These are phyloP conservation scores for Phlebopus sp. DNA, from an alignment of 1,284 basidiomycete genomes.

Conservation along the genomic window DNA sequence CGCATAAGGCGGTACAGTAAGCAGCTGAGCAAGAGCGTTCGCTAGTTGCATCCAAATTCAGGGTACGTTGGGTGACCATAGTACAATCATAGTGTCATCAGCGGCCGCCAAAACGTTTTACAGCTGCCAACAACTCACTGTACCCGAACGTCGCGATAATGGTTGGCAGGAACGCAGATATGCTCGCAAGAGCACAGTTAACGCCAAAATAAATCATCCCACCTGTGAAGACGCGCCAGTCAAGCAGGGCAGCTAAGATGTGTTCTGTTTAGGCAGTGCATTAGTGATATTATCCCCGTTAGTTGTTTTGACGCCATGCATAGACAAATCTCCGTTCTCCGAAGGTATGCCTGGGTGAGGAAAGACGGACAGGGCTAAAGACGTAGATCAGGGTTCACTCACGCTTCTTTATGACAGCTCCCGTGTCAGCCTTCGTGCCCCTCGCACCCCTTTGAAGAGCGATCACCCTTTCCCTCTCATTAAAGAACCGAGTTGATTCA, in stretches of 20 bases:
- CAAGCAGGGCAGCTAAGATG: conserved; percentile 59
- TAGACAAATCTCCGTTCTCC: neutral
- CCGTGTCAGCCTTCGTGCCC: conserved; percentile 62
- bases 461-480: conserved; percentile 66
- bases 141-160: conserved; percentile 73
- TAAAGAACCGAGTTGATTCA: conserved; percentile 68
- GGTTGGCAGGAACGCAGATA: conserved; percentile 82
- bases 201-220: conserved; percentile 75
- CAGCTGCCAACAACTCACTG: conserved; percentile 32
- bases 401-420: conserved; percentile 68
- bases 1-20: conserved; percentile 82
- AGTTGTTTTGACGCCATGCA: too few relatives aligned
- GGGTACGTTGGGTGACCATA: neutral
- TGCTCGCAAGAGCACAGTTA: conserved; percentile 76
- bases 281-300: too few relatives aligned
- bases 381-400: conserved; percentile 13
- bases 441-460: conserved; percentile 74
- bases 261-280: conserved; percentile 42
- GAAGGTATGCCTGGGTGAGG: too few relatives aligned
- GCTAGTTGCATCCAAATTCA: conserved; percentile 29
- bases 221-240: conserved; percentile 62
- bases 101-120: too few relatives aligned
- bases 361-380: neutral
- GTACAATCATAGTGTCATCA: too few relatives aligned
- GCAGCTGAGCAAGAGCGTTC: conserved; percentile 56